These are phyloP conservation scores for Yamadazyma jaroonii DNA, from an alignment of 1,139 yeast genomes.

Conservation along the genomic window DNA sequence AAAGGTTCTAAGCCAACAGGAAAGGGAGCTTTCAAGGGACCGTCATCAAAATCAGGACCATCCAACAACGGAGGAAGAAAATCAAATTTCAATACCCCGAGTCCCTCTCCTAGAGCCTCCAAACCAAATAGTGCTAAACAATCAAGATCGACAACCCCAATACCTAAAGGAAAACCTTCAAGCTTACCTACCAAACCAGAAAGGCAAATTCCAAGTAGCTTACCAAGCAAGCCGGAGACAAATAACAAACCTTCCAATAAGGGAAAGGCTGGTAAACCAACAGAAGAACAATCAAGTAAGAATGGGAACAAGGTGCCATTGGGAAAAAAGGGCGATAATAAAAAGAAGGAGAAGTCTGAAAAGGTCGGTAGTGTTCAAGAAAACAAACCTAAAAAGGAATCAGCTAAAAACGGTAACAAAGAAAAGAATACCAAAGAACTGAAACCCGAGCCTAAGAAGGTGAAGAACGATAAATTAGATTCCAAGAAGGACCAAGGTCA, in stretches of 20 bases:
- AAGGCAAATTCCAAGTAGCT: neutral
- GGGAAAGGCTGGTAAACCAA: conserved; percentile 3
- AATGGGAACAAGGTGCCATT: too few relatives aligned
- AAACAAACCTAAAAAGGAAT: too few relatives aligned
- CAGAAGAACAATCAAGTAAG: too few relatives aligned
- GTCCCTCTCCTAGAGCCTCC: neutral
- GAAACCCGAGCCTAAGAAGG: too few relatives aligned
- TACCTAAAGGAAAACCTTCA: neutral
- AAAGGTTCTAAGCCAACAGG: neutral
- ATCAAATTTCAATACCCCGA: neutral
- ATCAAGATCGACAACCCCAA: neutral
- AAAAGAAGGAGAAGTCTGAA: too few relatives aligned
- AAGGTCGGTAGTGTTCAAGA: too few relatives aligned
- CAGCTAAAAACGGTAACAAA: neutral
- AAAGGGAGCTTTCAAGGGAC: too few relatives aligned
- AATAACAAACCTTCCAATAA: neutral
- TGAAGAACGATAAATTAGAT: too few relatives aligned
- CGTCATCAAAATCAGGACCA: too few relatives aligned
- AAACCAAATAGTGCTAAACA: neutral
- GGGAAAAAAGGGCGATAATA: too few relatives aligned
- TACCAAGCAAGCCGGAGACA: neutral
- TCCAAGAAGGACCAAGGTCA: neutral
- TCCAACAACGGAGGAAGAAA: neutral
- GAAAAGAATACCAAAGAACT: neutral
- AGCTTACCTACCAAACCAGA: neutral